Evolutionary conservation across 331 rosid genomes (phyloP), one percentile per base, ranked within the genome.

Genomic region (Malus hybrid): DNA sequence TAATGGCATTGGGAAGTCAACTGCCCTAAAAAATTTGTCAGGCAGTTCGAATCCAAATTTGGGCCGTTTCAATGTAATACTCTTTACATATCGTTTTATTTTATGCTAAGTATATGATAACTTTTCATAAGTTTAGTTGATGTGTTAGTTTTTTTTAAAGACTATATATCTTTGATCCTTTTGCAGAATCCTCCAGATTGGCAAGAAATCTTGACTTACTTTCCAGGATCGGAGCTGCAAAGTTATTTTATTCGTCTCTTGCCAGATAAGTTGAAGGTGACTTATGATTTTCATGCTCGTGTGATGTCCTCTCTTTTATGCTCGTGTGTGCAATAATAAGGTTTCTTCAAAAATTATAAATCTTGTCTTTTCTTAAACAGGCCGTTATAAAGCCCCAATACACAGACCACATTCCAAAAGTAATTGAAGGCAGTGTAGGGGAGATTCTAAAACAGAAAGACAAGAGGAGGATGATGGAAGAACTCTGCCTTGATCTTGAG

Each of bases 1-100:
- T 3, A 93, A 93, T 77, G 98, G 98, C 36, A 93, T 89, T 74
- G 98, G 98, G 63, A 93, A 93, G 84, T 93, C 98, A 65, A 93
- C 97, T 67, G 97, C 98, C 27, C 97, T 93, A 9, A 89, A 93
- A 80, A 90, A 88, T 70, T 85, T 93, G 88, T 96, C 98, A n/a
- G 97, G 98, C 22, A 84, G 89, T 75, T 78, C 88, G 87, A 89
- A 93, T 69, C 98, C 98, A 1, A 93, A 91, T 77, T 74, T 93
- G 77, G 98, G 98, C 5, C 92, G 97, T 69, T 89, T 91, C 83
- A 83, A 85, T 32, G 98, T 93, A 90, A 86, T 72, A 65, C 52
- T 76, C 19, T 18, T 1, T 19, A 29, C 65, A 10, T 10, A 24
- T 12, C 10, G 15, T 60, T 6, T 15, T 10, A 31, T 66, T 34